These are phyloP conservation scores for Lolium rigidum DNA, from an alignment of 176 grass and related monocot species.

Conservation along the genomic window DNA sequence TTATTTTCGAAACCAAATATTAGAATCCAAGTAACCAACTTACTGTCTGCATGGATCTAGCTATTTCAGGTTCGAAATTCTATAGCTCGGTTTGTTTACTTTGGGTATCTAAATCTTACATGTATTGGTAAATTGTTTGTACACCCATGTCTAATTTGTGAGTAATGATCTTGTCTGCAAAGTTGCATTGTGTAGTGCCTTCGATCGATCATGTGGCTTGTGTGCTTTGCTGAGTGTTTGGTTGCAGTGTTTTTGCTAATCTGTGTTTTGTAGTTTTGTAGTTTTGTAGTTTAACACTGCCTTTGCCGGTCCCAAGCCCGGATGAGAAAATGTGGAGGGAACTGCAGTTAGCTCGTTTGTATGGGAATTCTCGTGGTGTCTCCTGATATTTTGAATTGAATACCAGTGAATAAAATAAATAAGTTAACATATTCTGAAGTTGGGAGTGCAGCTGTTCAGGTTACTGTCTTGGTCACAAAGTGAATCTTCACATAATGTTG, in stretches of 20 bases:
- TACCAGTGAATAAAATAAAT: neutral
- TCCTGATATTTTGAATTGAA: neutral
- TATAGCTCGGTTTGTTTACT: neutral
- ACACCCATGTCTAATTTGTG: neutral
- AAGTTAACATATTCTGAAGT: neutral
- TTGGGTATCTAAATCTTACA: neutral
- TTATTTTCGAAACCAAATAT: neutral
- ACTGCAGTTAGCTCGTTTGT: neutral
- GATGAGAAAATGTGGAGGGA: conserved; percentile 72
- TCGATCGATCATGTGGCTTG: neutral
- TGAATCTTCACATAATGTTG: too few relatives aligned
- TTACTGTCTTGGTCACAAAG: neutral
- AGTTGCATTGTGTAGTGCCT: neutral
- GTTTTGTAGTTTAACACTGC: conserved; percentile 61
- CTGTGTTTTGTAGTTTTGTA: conserved; percentile 15
- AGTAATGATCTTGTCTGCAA: neutral
- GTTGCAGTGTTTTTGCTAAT: neutral
- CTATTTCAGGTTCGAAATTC: neutral
- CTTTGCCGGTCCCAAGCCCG: conserved; percentile 71
- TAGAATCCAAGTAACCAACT: too few relatives aligned
- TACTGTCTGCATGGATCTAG: neutral
- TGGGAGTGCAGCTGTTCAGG: neutral
- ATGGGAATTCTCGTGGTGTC: neutral
- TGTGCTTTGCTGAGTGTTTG: neutral
- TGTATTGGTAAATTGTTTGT: neutral